phyloP scores from a whole-genome alignment of 768 basidiomycete species.

The Mycena epipterygia region DNA sequence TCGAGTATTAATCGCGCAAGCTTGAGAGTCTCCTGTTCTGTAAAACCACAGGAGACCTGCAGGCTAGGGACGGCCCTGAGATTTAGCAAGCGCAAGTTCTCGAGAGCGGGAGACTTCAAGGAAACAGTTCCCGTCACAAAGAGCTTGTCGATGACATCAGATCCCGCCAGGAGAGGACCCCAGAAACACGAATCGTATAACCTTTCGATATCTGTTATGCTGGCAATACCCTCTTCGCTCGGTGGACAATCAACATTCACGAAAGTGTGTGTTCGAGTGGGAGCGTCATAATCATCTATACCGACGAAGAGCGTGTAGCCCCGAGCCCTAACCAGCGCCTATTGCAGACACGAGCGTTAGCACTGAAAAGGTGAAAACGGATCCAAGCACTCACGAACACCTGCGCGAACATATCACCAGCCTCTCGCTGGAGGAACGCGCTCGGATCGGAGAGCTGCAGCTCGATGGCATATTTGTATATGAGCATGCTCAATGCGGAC shows the following conservation, averaged over 20 bases:
- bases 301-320: conserved; percentile 21
- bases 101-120: neutral
- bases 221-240: neutral
- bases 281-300: conserved; percentile 20
- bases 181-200: conserved; percentile 13
- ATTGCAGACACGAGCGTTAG: neutral
- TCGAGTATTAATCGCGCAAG: neutral
- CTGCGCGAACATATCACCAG: neutral
- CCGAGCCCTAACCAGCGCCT: conserved; percentile 4
- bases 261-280: neutral
- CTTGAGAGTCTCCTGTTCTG: conserved; percentile 9
- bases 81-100: neutral
- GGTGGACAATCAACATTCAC: neutral
- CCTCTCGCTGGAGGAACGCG: neutral
- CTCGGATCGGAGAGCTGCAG: conserved; percentile 7
- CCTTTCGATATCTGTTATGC: neutral
- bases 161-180: conserved; percentile 6
- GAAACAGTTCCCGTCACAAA: conserved; percentile 18
- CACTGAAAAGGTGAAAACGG: neutral
- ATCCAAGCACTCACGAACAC: conserved; percentile 18
- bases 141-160: conserved; percentile 23
- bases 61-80: neutral
- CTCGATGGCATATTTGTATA: conserved; percentile 17
- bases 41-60: conserved; percentile 16
- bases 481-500: neutral